Conservation (phyloP, 352 stramenopile species). For the Globisporangium polare region DNA sequence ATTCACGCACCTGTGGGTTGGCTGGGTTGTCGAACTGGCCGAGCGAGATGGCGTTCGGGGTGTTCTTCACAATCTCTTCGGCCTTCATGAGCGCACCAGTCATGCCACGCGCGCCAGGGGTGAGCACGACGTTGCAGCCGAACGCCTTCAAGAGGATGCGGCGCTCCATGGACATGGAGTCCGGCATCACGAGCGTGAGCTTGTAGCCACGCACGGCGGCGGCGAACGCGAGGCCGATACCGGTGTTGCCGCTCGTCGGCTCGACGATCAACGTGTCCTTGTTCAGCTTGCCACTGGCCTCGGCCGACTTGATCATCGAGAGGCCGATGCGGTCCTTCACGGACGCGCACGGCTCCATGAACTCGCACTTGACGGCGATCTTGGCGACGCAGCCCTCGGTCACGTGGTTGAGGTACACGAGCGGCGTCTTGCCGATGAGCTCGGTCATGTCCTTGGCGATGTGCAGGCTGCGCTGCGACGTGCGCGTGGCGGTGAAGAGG, state of each 20-base stretch:
- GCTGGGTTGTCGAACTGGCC: conserved; percentile 97
- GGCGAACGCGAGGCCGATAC: conserved; percentile 92
- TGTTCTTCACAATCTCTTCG: conserved; percentile 72
- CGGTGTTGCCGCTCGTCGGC: conserved; percentile 94
- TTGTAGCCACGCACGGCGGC: conserved; percentile 88
- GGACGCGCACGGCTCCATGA: conserved; percentile 86
- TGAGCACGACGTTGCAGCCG: conserved; percentile 90
- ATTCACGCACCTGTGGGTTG: conserved; percentile 78
- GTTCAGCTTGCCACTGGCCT: conserved; percentile 59
- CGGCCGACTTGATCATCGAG: conserved; percentile 81
- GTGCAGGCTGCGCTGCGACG: conserved; percentile 45
- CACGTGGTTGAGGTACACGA: conserved; percentile 90
- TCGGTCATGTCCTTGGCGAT: conserved; percentile 94
- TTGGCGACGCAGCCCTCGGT: conserved; percentile 76
- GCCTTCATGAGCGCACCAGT: conserved; percentile 75
- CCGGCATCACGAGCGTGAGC: conserved; percentile 94
- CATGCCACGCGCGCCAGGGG: conserved; percentile 83
- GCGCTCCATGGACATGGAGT: conserved; percentile 95
- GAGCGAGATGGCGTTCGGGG: conserved; percentile 79
- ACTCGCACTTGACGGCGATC: conserved; percentile 88
- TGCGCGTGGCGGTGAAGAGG: conserved; percentile 24
- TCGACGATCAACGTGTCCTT: conserved; percentile 90
- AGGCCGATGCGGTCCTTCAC: conserved; percentile 87
- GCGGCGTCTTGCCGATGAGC: conserved; percentile 93
- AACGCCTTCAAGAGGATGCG: conserved; percentile 94